Evolutionary conservation across 2,329 filamentous ascomycete species (phyloP), one percentile per base, ranked within the genome.

Genomic region (Ophiostoma triangulosporum): DNA sequence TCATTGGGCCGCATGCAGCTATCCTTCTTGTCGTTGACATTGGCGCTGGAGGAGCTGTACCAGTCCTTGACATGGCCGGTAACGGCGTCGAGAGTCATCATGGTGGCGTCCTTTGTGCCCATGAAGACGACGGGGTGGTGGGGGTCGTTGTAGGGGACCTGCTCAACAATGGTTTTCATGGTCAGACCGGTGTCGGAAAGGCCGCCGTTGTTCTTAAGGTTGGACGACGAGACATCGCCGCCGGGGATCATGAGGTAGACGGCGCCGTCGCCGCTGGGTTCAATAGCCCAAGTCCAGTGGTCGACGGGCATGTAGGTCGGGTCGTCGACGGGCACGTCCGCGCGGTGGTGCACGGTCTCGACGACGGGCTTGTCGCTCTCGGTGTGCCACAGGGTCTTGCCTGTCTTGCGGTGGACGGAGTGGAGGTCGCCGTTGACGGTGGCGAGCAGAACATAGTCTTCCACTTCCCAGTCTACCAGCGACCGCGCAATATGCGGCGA

Each of bases 401-500:
- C 93, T 51, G 86, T 93, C 66, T 84, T 86, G 64, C 93, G 81
- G 73, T 96, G 88, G 69, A 83, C 83, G 67, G 91, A 90, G 73
- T 95, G 87, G 64, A 97, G 81, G 68, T 88, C 87, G 77, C 93
- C 93, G 77, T 97, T 90, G 81, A 97, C 87, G 80, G 93, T 97
- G 87, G 93, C 91, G 86, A 98, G 77, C 76, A 98, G 88, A 74
- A 97, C 87, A 80, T 96, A 95, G 77, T 97, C 90, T 87, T 97
- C 91, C 73, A 96, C 90, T 86, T 96, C 88, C 91, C 91, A 97
- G 74, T 96, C 91, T 80, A 90, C 85, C 80, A 97, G 77, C 77
- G 85, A 94, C 82, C 91, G 90, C 90, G 89, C 91, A 85, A 78
- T 77, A 68, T 87, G 84, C 84, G 84, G 86, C 86, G 86, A 83